phyloP scores from a whole-genome alignment of 805 yeast species.

The Yamadazyma akitaensis region DNA sequence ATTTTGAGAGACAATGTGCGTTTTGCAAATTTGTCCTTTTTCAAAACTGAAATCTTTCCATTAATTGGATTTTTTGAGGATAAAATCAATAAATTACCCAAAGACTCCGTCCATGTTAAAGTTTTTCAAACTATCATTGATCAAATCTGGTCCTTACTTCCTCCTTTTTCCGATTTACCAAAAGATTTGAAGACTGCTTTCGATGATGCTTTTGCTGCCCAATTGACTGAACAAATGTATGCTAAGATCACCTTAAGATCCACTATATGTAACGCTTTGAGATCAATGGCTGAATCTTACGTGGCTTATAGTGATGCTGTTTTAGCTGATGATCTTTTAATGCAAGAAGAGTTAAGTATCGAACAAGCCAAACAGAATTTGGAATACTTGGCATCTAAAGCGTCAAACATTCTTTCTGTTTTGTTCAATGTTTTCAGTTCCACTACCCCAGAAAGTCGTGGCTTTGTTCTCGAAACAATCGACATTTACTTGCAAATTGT shows the following conservation, averaged over 20 bases:
- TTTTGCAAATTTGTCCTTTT: conserved; percentile 65
- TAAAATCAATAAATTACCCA: conserved; percentile 43
- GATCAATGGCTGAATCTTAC: conserved; percentile 75
- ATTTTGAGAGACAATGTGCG: conserved; percentile 81
- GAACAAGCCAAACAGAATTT: conserved; percentile 54
- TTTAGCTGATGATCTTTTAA: conserved; percentile 49
- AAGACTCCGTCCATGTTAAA: conserved; percentile 66
- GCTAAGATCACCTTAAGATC: conserved; percentile 72
- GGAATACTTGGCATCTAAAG: conserved; percentile 58
- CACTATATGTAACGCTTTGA: conserved; percentile 78
- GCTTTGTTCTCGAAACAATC: conserved; percentile 81
- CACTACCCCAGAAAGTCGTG: conserved; percentile 79
- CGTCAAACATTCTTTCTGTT: conserved; percentile 79
- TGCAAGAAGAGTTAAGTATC: conserved; percentile 60
- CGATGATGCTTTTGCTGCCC: conserved; percentile 73
- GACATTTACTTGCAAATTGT: conserved; percentile 75
- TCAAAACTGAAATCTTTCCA: conserved; percentile 64
- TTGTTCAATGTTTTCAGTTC: conserved; percentile 91
- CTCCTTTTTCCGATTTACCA: conserved; percentile 87
- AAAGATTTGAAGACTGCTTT: conserved; percentile 64
- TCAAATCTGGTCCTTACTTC: conserved; percentile 89
- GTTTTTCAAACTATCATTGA: conserved; percentile 81
- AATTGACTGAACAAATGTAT: conserved; percentile 70
- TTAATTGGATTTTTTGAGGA: conserved; percentile 51
- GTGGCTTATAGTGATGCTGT: conserved; percentile 60